Evolutionary conservation across 2,329 filamentous ascomycete genomes (phyloP).

Genomic region (Parascedosporium putredinis): DNA sequence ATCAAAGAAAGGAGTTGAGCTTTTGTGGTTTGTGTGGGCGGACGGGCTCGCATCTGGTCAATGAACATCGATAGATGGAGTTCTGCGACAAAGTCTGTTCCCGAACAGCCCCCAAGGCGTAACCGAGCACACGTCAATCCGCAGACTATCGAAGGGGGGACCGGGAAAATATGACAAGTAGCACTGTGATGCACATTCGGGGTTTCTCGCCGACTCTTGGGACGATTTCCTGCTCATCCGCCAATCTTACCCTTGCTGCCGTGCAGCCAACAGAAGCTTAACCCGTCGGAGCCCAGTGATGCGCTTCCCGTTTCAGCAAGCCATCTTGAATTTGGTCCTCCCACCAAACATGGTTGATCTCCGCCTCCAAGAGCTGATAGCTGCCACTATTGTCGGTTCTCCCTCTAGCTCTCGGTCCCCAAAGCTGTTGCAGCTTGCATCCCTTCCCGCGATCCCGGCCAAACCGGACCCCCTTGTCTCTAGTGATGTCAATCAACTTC

Average conservation of each 20-base stretch:
- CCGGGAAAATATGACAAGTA: not conserved
- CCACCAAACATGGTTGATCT: not conserved
- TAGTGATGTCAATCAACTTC: not conserved
- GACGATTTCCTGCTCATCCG: not conserved
- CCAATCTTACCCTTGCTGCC: not conserved
- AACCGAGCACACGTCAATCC: not conserved
- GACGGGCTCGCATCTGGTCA: too few relatives aligned
- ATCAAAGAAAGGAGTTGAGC: not conserved
- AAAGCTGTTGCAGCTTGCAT: not conserved
- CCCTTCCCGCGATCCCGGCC: not conserved
- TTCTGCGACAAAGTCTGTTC: not conserved
- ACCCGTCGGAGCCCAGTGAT: not conserved
- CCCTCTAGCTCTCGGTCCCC: not conserved
- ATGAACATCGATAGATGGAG: too few relatives aligned
- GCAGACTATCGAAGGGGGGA: not conserved
- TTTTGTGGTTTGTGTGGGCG: too few relatives aligned
- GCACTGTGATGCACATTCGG: not conserved
- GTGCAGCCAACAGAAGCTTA: not conserved
- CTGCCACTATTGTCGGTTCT: too few relatives aligned
- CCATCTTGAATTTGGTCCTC: not conserved
- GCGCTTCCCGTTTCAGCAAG: constrained; percentile 2
- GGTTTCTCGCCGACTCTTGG: not conserved
- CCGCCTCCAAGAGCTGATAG: too few relatives aligned
- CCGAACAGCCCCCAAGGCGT: not conserved
- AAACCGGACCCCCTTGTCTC: not conserved